These are phyloP conservation scores for Epichloe coenophiala DNA, from an alignment of 2,329 filamentous ascomycete genomes.

Conservation along the genomic window DNA sequence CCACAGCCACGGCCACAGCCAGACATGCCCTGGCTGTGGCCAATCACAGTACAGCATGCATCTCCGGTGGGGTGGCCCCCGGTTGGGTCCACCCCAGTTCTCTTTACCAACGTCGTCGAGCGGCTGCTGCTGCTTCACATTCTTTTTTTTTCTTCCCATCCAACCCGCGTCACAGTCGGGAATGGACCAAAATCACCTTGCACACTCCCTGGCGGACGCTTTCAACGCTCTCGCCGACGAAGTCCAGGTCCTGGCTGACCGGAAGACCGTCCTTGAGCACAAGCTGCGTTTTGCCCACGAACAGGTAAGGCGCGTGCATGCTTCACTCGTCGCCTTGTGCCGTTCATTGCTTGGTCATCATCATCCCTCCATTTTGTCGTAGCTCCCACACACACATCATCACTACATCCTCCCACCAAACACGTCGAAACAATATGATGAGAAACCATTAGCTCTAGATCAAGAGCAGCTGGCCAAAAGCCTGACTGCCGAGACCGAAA, in stretches of 20 bases:
- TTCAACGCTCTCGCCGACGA: constrained; percentile 53
- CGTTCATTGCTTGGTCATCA: neutral
- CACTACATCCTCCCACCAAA: constrained; percentile 4
- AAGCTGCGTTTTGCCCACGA: constrained; percentile 54
- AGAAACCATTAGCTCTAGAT: constrained; percentile 66
- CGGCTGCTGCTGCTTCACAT: constrained; percentile 3
- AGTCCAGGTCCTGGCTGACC: constrained; percentile 48
- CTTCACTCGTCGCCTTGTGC: constrained; percentile 2
- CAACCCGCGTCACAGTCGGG: constrained; percentile 10
- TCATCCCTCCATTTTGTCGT: neutral
- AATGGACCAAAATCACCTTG: constrained; percentile 27
- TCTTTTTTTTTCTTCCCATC: constrained; percentile 1
- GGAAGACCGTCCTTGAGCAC: constrained; percentile 52
- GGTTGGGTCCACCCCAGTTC: neutral
- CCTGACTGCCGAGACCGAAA: constrained; percentile 44
- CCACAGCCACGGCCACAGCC: too few relatives aligned
- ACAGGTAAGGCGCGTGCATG: constrained; percentile 35
- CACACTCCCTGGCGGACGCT: constrained; percentile 47
- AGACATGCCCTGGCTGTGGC: neutral
- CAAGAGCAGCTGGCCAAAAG: constrained; percentile 48
- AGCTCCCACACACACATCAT: neutral
- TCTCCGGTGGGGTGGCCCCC: too few relatives aligned
- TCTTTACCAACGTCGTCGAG: neutral
- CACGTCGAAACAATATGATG: constrained; percentile 21
- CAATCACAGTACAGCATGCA: neutral